A percentile compares a stretch with the other conserved stretches of the same genome.
Evolutionary conservation across 2,329 filamentous ascomycete genomes (phyloP).

Genomic region (Ophiocordyceps unilateralis): DNA sequence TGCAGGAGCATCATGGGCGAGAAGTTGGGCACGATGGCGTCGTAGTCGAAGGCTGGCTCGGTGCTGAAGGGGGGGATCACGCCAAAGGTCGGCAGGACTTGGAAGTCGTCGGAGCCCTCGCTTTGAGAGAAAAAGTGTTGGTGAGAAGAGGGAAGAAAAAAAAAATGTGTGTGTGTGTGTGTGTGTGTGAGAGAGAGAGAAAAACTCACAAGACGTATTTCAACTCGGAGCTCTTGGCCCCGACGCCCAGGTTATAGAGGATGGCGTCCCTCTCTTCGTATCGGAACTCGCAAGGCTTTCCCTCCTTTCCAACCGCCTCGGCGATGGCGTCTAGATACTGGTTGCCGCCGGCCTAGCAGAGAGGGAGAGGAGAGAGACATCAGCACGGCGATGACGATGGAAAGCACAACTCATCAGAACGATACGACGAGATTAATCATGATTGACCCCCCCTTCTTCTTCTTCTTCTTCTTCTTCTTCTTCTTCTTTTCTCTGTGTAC

Average conservation of each 20-base stretch:
- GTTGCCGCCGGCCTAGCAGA: conserved; percentile 31
- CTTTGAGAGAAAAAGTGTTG: conserved; percentile 9
- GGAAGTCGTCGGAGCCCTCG: conserved; percentile 83
- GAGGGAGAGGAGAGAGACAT: too few species aligned
- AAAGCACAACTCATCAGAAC: too few species aligned
- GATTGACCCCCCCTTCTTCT: too few species aligned
- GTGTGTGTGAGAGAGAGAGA: not conserved
- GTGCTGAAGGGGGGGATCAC: conserved; percentile 90
- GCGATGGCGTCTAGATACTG: conserved; percentile 61
- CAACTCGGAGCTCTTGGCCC: conserved; percentile 79
- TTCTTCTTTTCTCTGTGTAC: too few species aligned
- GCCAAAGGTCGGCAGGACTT: conserved; percentile 85
- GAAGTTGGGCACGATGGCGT: conserved; percentile 85
- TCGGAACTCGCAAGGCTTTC: conserved; percentile 55
- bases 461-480: too few species aligned
- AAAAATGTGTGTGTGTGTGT: too few species aligned
- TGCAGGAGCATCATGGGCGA: conserved; percentile 97
- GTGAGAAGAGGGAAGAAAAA: not conserved
- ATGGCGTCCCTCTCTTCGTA: conserved; percentile 81
- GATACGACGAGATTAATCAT: too few species aligned
- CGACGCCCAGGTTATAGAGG: conserved; percentile 89
- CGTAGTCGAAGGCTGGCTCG: conserved; percentile 60
- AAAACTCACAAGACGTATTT: conserved; percentile 54
- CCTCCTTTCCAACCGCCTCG: conserved; percentile 53
- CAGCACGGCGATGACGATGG: not conserved